A percentile compares a stretch with the other conserved stretches of the same genome.
Conservation (phyloP, 2,329 filamentous ascomycete species). For the Atkinsonella hypoxylon region DNA sequence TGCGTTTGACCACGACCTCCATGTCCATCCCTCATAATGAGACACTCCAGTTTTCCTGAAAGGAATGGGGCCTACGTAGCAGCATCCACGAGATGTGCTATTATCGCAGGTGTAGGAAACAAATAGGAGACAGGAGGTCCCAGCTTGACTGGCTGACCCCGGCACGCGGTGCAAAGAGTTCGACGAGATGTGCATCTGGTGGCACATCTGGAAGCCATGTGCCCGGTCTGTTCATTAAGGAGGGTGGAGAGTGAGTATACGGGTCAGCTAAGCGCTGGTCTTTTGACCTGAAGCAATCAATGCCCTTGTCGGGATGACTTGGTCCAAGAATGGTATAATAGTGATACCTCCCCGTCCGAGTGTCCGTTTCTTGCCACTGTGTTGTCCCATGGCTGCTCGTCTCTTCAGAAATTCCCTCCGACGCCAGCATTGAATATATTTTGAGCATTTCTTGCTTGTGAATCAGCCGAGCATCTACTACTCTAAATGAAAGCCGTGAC, state of each 20-base stretch:
- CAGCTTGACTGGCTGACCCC: background rate
- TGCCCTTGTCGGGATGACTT: background rate
- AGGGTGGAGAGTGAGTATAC: background rate
- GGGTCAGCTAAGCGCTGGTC: background rate
- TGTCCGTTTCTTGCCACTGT: background rate
- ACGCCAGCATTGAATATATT: background rate
- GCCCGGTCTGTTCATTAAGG: background rate
- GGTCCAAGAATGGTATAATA: conserved; percentile 1
- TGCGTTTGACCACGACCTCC: background rate
- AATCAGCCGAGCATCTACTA: background rate
- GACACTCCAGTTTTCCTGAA: background rate
- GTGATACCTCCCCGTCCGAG: background rate
- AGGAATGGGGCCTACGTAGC: too few relatives aligned
- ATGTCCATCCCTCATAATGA: background rate
- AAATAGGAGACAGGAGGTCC: too few relatives aligned
- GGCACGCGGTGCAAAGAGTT: background rate
- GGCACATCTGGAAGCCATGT: background rate
- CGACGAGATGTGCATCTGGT: background rate
- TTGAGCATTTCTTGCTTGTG: background rate
- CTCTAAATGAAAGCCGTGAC: background rate
- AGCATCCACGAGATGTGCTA: too few relatives aligned
- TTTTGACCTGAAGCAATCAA: background rate
- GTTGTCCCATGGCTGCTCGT: background rate
- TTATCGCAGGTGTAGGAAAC: too few relatives aligned
- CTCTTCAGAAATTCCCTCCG: background rate